Percentiles rank a stretch among this genome's conserved stretches.
phyloP scores from a whole-genome alignment of 1,284 basidiomycete species.

The Serendipita sp. region DNA sequence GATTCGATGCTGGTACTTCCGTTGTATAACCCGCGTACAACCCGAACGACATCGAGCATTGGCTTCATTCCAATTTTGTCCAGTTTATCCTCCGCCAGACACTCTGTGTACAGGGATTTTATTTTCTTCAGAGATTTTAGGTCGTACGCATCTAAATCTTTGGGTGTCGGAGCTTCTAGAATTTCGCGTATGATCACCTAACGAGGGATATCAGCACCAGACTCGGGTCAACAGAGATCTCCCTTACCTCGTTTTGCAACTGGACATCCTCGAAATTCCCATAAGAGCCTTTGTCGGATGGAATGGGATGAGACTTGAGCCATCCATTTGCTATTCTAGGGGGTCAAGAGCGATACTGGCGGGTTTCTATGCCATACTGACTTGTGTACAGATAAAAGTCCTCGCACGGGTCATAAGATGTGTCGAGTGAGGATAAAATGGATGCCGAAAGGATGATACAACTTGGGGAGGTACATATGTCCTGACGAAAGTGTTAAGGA shows the following conservation, averaged over 20 bases:
- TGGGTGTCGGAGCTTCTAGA: constrained; percentile 26
- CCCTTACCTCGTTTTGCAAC: constrained; percentile 32
- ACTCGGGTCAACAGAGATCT: neutral
- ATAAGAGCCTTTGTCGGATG: constrained; percentile 64
- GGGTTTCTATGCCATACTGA: constrained; percentile 26
- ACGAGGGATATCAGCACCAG: neutral
- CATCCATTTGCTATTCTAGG: constrained; percentile 36
- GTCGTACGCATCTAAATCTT: constrained; percentile 36
- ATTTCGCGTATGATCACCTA: constrained; percentile 48
- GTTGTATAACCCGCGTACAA: constrained; percentile 40
- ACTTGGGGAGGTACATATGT: constrained; percentile 59
- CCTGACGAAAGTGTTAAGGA: constrained; percentile 22
- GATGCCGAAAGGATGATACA: constrained; percentile 77
- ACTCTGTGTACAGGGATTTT: constrained; percentile 67
- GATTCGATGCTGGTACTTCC: constrained; percentile 28
- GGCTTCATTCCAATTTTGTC: constrained; percentile 52
- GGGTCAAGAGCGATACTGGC: neutral
- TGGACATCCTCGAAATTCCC: constrained; percentile 48
- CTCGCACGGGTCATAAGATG: constrained; percentile 80
- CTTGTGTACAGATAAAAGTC: constrained; percentile 89
- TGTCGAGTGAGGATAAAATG: constrained; percentile 72
- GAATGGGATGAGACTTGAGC: constrained; percentile 66
- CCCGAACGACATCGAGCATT: constrained; percentile 42
- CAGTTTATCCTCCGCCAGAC: constrained; percentile 58
- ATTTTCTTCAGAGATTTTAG: constrained; percentile 63